Evolutionary conservation across 805 yeast genomes (phyloP).

Genomic region (Myxozyma geophila): DNA sequence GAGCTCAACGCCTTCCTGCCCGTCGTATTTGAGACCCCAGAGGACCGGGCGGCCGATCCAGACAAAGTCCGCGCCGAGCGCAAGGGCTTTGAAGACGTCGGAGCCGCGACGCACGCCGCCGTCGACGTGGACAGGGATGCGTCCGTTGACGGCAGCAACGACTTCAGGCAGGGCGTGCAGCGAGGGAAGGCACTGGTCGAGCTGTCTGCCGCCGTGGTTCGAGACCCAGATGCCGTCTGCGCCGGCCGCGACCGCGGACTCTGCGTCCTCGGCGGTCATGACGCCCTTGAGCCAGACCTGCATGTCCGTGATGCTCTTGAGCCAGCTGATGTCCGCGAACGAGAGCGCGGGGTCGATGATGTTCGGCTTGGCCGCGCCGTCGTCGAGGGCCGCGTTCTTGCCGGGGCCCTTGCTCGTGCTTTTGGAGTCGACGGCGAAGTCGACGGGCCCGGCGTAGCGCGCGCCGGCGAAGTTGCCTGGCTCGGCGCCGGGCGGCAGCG

Average conservation of each 20-base stretch:
- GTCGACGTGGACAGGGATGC: slow-evolving; percentile 64
- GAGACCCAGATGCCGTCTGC: slow-evolving; percentile 68
- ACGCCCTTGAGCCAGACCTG: slow-evolving; percentile 66
- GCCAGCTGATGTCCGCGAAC: slow-evolving; percentile 40
- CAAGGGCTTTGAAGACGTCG: slow-evolving; percentile 67
- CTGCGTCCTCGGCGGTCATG: slow-evolving; percentile 68
- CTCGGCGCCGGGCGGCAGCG: slow-evolving; percentile 37
- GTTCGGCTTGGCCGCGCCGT: slow-evolving; percentile 24
- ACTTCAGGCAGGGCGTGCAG: slow-evolving; percentile 68
- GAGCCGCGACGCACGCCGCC: slow-evolving; percentile 74
- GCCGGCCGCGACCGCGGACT: slow-evolving; percentile 61
- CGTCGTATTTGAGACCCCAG: slow-evolving; percentile 68
- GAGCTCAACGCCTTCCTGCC: slow-evolving; percentile 64
- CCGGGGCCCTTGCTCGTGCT: slow-evolving; percentile 30
- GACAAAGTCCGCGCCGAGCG: slow-evolving; percentile 68
- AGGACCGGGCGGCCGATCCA: slow-evolving; percentile 72
- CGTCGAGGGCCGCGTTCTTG: slow-evolving; percentile 17
- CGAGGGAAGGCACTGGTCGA: slow-evolving; percentile 66
- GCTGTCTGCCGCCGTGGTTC: slow-evolving; percentile 77
- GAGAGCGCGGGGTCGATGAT: slow-evolving; percentile 34
- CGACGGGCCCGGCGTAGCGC: slow-evolving; percentile 33
- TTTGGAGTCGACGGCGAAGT: slow-evolving; percentile 28
- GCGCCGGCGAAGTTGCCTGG: slow-evolving; percentile 40
- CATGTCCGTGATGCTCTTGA: slow-evolving; percentile 46
- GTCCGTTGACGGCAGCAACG: slow-evolving; percentile 46